These are phyloP conservation scores for Scheffersomyces insectosa DNA, from an alignment of 1,139 yeast species.

Conservation along the genomic window DNA sequence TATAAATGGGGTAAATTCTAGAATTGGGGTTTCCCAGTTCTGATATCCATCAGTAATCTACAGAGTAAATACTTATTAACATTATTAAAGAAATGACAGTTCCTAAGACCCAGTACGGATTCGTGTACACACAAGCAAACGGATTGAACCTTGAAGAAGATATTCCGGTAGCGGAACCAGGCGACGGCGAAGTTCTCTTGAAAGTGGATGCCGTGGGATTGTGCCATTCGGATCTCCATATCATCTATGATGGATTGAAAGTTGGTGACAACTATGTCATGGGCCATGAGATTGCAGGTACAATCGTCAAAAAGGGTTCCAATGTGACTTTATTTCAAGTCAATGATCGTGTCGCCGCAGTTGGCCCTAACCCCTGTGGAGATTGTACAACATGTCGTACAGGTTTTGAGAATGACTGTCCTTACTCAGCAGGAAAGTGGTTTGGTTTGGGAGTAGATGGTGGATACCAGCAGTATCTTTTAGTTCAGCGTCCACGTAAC, in stretches of 20 bases:
- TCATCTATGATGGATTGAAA: neutral
- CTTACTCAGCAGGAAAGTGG: neutral
- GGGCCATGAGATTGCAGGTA: slow-evolving; percentile 1
- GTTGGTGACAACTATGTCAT: neutral
- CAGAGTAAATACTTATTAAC: too few relatives aligned
- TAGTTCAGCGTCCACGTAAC: neutral
- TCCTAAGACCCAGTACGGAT: neutral
- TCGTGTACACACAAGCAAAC: neutral
- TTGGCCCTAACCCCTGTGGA: slow-evolving; percentile 1
- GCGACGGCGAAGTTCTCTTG: neutral
- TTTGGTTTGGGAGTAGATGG: neutral
- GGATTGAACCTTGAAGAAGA: neutral
- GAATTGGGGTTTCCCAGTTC: too few relatives aligned
- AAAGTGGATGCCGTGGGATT: slow-evolving; percentile 1
- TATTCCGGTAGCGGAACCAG: neutral
- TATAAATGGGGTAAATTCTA: too few relatives aligned
- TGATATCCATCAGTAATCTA: too few relatives aligned
- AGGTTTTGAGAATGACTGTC: neutral
- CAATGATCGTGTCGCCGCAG: neutral
- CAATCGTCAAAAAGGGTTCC: neutral
- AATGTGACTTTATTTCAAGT: neutral
- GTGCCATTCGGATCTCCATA: neutral
- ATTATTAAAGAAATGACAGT: neutral
- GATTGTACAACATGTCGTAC: neutral
- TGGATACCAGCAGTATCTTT: slow-evolving; percentile 1